Conservation (phyloP, 2,329 filamentous ascomycete genomes). For the Canariomyces notabilis region DNA sequence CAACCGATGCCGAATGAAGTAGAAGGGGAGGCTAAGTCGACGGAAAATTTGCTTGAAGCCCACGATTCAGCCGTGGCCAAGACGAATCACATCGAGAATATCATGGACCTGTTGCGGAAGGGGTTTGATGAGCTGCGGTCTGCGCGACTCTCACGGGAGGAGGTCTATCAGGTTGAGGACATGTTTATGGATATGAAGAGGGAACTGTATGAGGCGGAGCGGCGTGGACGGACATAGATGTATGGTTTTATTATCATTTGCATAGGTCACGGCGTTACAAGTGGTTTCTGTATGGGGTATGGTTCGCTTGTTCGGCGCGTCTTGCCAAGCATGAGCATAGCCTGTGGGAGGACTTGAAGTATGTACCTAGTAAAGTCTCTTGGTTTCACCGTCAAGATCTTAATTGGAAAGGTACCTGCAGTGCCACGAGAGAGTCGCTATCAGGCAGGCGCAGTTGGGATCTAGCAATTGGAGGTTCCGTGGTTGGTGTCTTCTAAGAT, state of each 20-base stretch:
- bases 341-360: background rate
- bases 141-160: constrained; percentile 56
- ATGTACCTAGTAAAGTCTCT: background rate
- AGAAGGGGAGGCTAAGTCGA: background rate
- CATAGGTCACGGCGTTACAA: constrained; percentile 14
- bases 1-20: constrained; percentile 1
- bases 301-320: background rate
- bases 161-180: constrained; percentile 69
- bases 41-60: background rate
- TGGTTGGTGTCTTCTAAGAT: no score
- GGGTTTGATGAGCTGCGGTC: constrained; percentile 56
- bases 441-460: no score
- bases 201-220: constrained; percentile 66
- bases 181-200: constrained; percentile 73
- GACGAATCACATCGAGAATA: constrained; percentile 12
- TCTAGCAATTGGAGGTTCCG: background rate
- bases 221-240: constrained; percentile 43
- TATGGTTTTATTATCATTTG: constrained; percentile 4
- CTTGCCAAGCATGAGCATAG: background rate
- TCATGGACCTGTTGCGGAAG: constrained; percentile 49
- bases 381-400: no score
- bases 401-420: no score
- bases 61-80: background rate
- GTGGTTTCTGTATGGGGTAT: background rate
- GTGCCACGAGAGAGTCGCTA: no score